Conservation (phyloP, 768 basidiomycete species). For the Rhodotorula diobovata region DNA sequence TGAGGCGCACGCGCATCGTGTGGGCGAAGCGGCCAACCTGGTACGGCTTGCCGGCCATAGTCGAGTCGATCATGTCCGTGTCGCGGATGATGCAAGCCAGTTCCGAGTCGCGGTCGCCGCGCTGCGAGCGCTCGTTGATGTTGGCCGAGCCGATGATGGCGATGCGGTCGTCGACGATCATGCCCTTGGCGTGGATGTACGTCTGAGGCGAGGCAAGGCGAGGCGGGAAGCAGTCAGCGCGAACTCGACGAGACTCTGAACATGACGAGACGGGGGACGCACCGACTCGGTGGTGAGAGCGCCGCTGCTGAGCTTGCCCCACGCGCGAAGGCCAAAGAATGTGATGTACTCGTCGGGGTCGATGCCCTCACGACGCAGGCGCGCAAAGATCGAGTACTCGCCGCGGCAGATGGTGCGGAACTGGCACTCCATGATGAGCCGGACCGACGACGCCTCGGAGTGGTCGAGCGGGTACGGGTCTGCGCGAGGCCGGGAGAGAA, state of each 20-base stretch:
- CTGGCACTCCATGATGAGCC: slow-evolving; percentile 93
- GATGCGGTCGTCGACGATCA: slow-evolving; percentile 88
- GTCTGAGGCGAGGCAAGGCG: slow-evolving; percentile 14
- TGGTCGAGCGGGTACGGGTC: slow-evolving; percentile 68
- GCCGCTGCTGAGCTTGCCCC: slow-evolving; percentile 83
- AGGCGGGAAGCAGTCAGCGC: not conserved
- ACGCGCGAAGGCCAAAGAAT: slow-evolving; percentile 84
- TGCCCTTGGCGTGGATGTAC: slow-evolving; percentile 48
- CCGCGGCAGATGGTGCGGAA: slow-evolving; percentile 82
- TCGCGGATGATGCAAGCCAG: slow-evolving; percentile 87
- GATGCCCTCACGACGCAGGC: slow-evolving; percentile 79
- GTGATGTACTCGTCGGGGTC: slow-evolving; percentile 88
- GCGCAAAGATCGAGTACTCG: slow-evolving; percentile 81
- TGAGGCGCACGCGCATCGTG: slow-evolving; percentile 81
- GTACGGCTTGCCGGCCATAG: slow-evolving; percentile 90
- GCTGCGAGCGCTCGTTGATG: slow-evolving; percentile 92
- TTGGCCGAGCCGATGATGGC: slow-evolving; percentile 87
- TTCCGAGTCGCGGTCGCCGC: slow-evolving; percentile 96
- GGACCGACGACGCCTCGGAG: slow-evolving; percentile 85
- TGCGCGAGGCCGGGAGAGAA: too few species aligned
- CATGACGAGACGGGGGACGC: slow-evolving; percentile 20
- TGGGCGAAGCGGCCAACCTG: slow-evolving; percentile 97
- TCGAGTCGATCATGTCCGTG: slow-evolving; percentile 91
- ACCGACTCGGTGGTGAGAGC: slow-evolving; percentile 75
- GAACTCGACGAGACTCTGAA: not conserved